Conservation (phyloP, 108 stramenopile genomes). For the Bacterosira constricta region DNA sequence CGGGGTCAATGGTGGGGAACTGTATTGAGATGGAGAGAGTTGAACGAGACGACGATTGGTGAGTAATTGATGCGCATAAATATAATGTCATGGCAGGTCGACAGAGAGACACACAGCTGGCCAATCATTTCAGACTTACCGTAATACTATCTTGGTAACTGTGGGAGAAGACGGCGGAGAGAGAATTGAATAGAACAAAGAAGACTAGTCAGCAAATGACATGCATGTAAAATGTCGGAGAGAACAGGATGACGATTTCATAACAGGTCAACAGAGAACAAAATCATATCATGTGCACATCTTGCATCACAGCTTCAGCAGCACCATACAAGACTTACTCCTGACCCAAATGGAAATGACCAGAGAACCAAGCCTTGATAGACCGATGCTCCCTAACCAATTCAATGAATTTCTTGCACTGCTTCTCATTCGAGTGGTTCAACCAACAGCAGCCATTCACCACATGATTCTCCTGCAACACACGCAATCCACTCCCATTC, state of each 20-base stretch:
- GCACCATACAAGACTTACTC: no score
- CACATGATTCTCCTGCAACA: conserved; percentile 89
- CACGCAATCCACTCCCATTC: conserved; percentile 86
- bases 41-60: not conserved
- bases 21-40: not conserved
- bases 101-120: not conserved
- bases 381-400: conserved; percentile 74
- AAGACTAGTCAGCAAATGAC: no score
- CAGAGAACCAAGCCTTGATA: conserved; percentile 94
- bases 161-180: no score
- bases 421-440: conserved; percentile 71
- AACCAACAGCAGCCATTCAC: conserved; percentile 91
- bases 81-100: not conserved
- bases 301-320: no score
- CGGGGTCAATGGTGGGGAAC: conserved; percentile 67
- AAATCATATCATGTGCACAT: no score
- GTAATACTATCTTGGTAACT: conserved; percentile 59
- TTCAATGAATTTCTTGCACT: conserved; percentile 77
- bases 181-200: no score
- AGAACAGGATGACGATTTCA: no score
- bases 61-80: not conserved
- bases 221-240: no score
- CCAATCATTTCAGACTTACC: conserved; percentile 7
- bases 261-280: no score
- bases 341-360: conserved; percentile 94